Evolutionary conservation across 768 basidiomycete species (phyloP).

Genomic region (Russula earlei): DNA sequence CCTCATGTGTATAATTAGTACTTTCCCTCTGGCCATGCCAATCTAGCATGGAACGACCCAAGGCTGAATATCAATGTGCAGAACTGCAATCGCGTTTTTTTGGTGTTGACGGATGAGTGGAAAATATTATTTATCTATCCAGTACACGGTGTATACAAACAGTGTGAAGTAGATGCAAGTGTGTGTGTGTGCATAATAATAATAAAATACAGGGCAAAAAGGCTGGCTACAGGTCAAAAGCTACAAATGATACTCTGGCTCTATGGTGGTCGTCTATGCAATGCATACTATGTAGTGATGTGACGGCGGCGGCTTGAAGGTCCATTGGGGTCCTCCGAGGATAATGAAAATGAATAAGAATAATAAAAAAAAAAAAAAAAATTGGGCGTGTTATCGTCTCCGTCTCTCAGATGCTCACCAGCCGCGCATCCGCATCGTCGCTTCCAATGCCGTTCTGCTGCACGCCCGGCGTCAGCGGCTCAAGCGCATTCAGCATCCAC

Average conservation of each 20-base stretch:
- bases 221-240: background rate
- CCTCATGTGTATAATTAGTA: background rate
- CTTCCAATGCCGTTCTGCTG: conserved; percentile 6
- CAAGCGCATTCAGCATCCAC: conserved; percentile 41
- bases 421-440: conserved; percentile 6
- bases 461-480: conserved; percentile 15
- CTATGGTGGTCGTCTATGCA: background rate
- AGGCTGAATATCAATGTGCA: background rate
- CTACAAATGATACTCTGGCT: background rate
- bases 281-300: background rate
- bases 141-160: background rate
- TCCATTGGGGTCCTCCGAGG: background rate
- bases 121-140: background rate
- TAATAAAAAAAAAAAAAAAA: background rate
- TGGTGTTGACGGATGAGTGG: background rate
- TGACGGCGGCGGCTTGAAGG: background rate
- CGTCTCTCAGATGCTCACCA: background rate
- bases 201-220: background rate
- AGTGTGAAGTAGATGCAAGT: background rate
- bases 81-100: background rate
- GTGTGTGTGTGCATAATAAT: background rate
- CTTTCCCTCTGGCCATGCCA: background rate
- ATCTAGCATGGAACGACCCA: background rate
- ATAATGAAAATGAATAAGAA: too few species aligned
- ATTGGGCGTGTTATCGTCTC: background rate